These are phyloP conservation scores for Citrullus colocynthis DNA, from an alignment of 306 rosid species.

Conservation along the genomic window DNA sequence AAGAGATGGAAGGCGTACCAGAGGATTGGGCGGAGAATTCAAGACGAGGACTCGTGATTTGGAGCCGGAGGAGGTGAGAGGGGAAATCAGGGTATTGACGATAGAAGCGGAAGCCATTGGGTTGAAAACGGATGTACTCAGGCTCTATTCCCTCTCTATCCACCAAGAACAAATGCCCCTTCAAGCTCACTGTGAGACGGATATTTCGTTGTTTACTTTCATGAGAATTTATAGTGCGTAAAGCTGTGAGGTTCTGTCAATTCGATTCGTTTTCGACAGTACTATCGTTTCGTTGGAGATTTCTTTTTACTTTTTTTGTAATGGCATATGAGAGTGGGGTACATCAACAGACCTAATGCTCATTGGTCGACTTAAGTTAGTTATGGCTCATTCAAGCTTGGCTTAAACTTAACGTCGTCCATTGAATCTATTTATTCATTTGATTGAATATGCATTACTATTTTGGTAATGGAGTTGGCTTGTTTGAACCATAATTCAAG, in stretches of 20 bases:
- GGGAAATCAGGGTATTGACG: constrained; percentile 31
- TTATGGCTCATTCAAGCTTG: too few species aligned
- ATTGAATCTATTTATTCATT: too few species aligned
- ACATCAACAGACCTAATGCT: too few species aligned
- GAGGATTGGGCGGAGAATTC: constrained; percentile 13
- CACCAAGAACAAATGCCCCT: not conserved
- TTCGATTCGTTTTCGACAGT: not conserved
- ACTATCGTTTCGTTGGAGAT: too few species aligned
- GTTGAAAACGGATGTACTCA: not conserved
- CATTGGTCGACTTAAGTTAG: too few species aligned
- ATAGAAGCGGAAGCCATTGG: constrained; percentile 38
- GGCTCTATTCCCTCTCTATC: not conserved
- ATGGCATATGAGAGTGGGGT: too few species aligned
- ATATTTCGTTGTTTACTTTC: not conserved
- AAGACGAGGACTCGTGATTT: constrained; percentile 16
- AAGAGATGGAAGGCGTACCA: constrained; percentile 8
- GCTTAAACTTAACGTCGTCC: too few species aligned
- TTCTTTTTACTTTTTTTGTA: too few species aligned
- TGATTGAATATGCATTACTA: too few species aligned
- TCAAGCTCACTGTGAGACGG: not conserved
- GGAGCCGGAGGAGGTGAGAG: constrained; percentile 18
- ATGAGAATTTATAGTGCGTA: not conserved
- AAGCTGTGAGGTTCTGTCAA: not conserved
- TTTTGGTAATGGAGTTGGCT: too few species aligned
- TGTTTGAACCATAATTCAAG: too few species aligned